Base-by-base conservation (phyloP, 352 stramenopile genomes). In the Phytophthora podocarpi region DNA sequence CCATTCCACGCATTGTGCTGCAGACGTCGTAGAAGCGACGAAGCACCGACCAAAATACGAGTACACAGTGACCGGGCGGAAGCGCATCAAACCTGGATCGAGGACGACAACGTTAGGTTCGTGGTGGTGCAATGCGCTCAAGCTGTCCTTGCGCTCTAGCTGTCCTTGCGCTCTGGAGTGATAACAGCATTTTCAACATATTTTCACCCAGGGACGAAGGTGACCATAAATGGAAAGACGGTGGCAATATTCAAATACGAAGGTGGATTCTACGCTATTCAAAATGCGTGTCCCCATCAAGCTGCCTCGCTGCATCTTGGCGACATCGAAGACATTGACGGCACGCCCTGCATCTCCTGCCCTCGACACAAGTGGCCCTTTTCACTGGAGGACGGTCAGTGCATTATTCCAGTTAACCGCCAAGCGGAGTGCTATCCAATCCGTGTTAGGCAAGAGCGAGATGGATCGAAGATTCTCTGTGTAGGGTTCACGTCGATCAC, bases 321-420 rank as follows among this genome's bases (percentile, higher is more conserved):
- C 7, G 87, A 96, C 56, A 96, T 96, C 23, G 87, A 96, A 76
- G 85, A 94, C 27, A 83, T 91, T 21, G 81, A 90, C 59, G 85
- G 82, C 35, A 74, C 55, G 23, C 48, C 84, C 0, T 96, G 85
- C 43, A 63, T 96, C 28, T 80, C 85, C 28, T 95, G 87, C 30
- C 87, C 87, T 23, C 82, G 78, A 13, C 87, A 95, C 59, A 85
- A 86, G 45, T 95, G 82, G 82, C 85, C 85, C 0, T 95, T 93
- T 54, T 90, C 86, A 13, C 67, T 95, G 9, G 78, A 86, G 32
- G 80, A 91, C 21, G 87, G 87, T 12, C 81, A 79, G 43, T 93
- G 84, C 59, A 72, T 88, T 30, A 55, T 94, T 45, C 60, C 66
- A 0, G 55, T 73, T 2, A 80, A 81, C 30, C 70, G 68, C 27